phyloP scores from a whole-genome alignment of 805 yeast genomes.

The Ogataea saltuana region DNA sequence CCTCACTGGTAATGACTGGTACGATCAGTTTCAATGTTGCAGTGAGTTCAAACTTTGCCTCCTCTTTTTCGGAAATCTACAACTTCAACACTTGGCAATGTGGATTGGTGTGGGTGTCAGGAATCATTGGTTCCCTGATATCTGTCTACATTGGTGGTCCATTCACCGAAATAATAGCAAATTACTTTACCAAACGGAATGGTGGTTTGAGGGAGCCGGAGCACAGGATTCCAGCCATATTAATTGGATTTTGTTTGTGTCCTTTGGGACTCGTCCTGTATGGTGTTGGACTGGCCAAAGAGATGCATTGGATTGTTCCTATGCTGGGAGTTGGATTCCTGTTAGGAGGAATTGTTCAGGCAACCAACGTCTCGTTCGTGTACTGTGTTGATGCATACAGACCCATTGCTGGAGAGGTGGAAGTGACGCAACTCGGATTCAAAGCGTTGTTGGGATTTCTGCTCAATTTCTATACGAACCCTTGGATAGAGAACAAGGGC shows the following conservation, averaged over 20 bases:
- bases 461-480: conserved; percentile 12
- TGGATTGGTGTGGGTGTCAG: conserved; percentile 12
- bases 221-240: conserved; percentile 10
- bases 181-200: conserved; percentile 10
- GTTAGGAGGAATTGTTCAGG: conserved; percentile 14
- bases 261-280: conserved; percentile 11
- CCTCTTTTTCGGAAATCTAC: conserved; percentile 5
- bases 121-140: conserved; percentile 11
- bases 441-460: conserved; percentile 11
- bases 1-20: conserved; percentile 9
- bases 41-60: conserved; percentile 10
- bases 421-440: conserved; percentile 13
- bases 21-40: conserved; percentile 14
- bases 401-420: conserved; percentile 14
- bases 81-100: conserved; percentile 11
- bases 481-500: conserved; percentile 11
- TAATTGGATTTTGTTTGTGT: conserved; percentile 9
- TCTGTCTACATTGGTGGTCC: conserved; percentile 11
- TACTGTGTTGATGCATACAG: conserved; percentile 14
- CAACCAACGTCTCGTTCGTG: conserved; percentile 13
- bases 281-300: conserved; percentile 8
- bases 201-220: conserved; percentile 14
- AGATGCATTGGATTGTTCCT: conserved; percentile 13
- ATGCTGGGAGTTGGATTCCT: conserved; percentile 10
- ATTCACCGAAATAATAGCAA: conserved; percentile 10